A percentile compares a stretch with the other conserved stretches of the same genome.
phyloP scores from a whole-genome alignment of 306 rosid species.

The Begonia fuchsioides region DNA sequence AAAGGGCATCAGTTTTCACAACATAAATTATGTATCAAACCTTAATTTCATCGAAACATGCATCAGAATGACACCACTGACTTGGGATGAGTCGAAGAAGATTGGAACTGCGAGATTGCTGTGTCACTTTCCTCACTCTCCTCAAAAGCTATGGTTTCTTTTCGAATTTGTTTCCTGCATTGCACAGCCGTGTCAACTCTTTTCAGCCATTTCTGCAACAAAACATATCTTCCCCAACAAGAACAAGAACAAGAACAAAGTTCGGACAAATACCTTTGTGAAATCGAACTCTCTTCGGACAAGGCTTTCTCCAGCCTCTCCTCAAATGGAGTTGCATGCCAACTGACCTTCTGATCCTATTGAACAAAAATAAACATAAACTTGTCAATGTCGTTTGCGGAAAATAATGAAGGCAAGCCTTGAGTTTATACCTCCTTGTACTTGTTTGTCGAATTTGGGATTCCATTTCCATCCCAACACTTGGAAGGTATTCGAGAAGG shows the following conservation, averaged over 20 bases:
- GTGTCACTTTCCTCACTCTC: slow-evolving; percentile 62
- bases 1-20: too few species aligned
- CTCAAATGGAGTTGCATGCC: slow-evolving; percentile 98
- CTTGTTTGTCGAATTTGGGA: slow-evolving; percentile 83
- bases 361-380: not conserved
- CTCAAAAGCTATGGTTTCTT: slow-evolving; percentile 45
- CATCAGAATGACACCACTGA: slow-evolving; percentile 43
- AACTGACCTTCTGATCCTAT: slow-evolving; percentile 89
- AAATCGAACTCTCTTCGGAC: slow-evolving; percentile 44
- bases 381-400: too few species aligned
- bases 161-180: slow-evolving; percentile 45
- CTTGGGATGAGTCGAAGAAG: slow-evolving; percentile 34
- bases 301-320: slow-evolving; percentile 77
- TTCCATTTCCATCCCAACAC: slow-evolving; percentile 78
- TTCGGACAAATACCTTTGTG: slow-evolving; percentile 25
- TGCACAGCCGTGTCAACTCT: not conserved
- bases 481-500: slow-evolving; percentile 39
- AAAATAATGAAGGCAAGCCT: not conserved
- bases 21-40: too few species aligned
- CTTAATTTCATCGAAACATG: too few species aligned
- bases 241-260: not conserved
- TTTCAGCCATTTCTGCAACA: not conserved
- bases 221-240: too few species aligned
- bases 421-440: slow-evolving; percentile 61
- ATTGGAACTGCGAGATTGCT: slow-evolving; percentile 33